Base-by-base conservation (phyloP, 2,329 filamentous ascomycete species). In the Pleomassaria siparia region DNA sequence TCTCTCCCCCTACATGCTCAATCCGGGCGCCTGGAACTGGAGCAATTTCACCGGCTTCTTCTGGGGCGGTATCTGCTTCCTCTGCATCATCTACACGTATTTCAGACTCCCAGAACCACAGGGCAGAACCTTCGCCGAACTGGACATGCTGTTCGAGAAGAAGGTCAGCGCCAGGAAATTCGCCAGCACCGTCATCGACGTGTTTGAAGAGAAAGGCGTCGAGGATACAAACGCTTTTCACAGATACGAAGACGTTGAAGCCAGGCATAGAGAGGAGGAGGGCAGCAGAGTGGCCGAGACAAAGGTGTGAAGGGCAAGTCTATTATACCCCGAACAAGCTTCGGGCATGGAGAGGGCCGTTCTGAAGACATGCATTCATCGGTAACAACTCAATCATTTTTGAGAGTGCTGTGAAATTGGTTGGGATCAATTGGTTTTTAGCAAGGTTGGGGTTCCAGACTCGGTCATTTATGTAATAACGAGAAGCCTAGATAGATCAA, bases 1-100 rank as follows among this genome's bases (percentile, higher is more conserved):
- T 3, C 72, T 96, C 32, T 95, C 89, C 0, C 91, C 91, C 0
- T 95, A 95, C 73, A 96, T 96, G 91, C 80, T 95, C 33, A 96
- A 96, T 73, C 89, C 91, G 0, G 80, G 77, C 1, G 87, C 84
- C 0, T 96, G 91, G 91, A 77, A 95, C 71, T 96, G 90, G 91
- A 79, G 83, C 51, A 94, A 94, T 73, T 94, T 82, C 60, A 82
- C 90, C 0, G 90, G 91, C 22, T 95, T 95, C 74, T 95, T 95
- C 76, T 90, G 90, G 88, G 85, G 83, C 12, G 88, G 85, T 0
- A 85, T 89, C 47, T 92, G 88, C 72, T 89, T 90, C 73, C 72
- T 84, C 46, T 94, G 88, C 74, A 83, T 91, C 61, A 73, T 94
- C 13, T 95, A 92, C 73, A 87, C 86, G 0, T 92, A 84, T 65